Evolutionary conservation across 1,139 yeast genomes (phyloP).

Genomic region (Debaryomyces robertsiae): DNA sequence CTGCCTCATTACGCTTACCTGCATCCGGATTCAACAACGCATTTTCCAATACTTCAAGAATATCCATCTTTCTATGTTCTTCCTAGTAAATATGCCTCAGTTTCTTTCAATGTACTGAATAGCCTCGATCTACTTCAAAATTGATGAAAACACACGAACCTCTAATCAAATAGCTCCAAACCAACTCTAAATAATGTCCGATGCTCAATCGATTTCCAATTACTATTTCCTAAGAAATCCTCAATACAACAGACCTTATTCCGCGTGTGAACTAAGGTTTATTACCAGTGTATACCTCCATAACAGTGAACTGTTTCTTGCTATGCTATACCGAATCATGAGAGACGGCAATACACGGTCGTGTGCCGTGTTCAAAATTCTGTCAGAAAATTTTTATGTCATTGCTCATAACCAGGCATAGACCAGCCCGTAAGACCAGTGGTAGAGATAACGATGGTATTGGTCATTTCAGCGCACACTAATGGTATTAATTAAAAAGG

Average conservation of each 20-base stretch:
- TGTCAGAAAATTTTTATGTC: conserved; percentile 2
- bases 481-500: neutral
- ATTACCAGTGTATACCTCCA: conserved; percentile 3
- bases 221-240: neutral
- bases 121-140: no score
- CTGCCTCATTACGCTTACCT: conserved; percentile 75
- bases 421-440: neutral
- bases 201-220: no score
- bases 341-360: conserved; percentile 6
- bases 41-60: conserved; percentile 72
- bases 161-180: no score
- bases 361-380: conserved; percentile 2
- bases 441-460: conserved; percentile 1
- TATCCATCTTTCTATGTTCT: conserved; percentile 50
- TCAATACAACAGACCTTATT: neutral
- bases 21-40: conserved; percentile 73
- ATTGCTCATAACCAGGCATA: conserved; percentile 7
- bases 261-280: conserved; percentile 1
- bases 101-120: no score
- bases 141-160: no score
- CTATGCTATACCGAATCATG: conserved; percentile 7
- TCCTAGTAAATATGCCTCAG: neutral
- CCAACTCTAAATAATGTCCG: no score
- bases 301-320: conserved; percentile 4
- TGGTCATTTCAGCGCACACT: conserved; percentile 2